Evolutionary conservation across 345 rosid species (phyloP).

Genomic region (Nasturtium officinale): DNA sequence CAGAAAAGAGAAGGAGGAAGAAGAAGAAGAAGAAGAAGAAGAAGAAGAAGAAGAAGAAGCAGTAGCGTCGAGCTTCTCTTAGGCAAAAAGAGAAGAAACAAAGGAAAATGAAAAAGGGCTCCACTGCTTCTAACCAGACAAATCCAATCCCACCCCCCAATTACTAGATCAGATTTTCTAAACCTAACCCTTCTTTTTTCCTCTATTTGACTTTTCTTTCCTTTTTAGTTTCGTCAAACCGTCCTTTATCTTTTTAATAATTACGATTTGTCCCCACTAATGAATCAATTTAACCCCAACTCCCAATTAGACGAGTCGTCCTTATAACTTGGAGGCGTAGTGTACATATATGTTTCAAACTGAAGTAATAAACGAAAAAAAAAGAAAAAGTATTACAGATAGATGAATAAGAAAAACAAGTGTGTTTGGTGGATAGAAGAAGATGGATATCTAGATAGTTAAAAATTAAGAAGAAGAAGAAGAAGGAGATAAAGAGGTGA

Average conservation of each 20-base stretch:
- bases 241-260: slow-evolving; percentile 17
- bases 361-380: neutral
- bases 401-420: slow-evolving; percentile 22
- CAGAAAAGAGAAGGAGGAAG: slow-evolving; percentile 1
- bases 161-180: slow-evolving; percentile 43
- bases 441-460: neutral
- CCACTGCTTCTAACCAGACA: slow-evolving; percentile 46
- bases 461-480: no score
- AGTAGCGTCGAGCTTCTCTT: slow-evolving; percentile 27
- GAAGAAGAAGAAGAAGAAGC: no score
- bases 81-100: neutral
- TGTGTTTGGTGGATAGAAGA: slow-evolving; percentile 14
- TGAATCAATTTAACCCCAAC: neutral
- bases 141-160: slow-evolving; percentile 28
- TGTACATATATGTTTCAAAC: neutral
- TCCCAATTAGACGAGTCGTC: neutral
- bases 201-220: slow-evolving; percentile 30
- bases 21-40: no score
- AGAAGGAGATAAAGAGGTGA: neutral
- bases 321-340: slow-evolving; percentile 4
- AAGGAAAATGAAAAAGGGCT: slow-evolving; percentile 29
- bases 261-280: neutral
- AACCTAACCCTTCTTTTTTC: slow-evolving; percentile 35
- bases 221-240: neutral
- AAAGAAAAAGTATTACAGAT: neutral